Percentiles rank a stretch among this genome's conserved stretches.
These are phyloP conservation scores for Hawksworthiomyces lignivorus DNA, from an alignment of 2,329 filamentous ascomycete species.

Conservation along the genomic window DNA sequence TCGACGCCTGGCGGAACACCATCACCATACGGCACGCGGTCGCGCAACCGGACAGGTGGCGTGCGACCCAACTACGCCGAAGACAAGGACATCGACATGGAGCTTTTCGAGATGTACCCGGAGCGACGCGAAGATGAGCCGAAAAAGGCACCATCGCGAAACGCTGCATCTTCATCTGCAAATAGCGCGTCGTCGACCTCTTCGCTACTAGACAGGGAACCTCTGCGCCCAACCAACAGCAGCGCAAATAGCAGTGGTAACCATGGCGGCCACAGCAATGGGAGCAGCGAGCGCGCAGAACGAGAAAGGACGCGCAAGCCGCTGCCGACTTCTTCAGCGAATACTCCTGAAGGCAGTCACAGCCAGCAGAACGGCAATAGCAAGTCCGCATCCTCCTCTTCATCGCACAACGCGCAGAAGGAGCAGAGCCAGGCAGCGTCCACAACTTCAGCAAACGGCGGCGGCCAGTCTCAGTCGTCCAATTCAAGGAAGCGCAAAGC, in stretches of 20 bases:
- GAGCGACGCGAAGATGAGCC: slow-evolving; percentile 48
- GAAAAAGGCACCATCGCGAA: slow-evolving; percentile 46
- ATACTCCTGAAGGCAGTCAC: slow-evolving; percentile 16
- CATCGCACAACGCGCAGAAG: slow-evolving; percentile 15
- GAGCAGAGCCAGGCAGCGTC: slow-evolving; percentile 17
- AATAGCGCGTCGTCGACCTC: slow-evolving; percentile 2
- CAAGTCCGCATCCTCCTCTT: slow-evolving; percentile 1
- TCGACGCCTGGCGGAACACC: slow-evolving; percentile 32
- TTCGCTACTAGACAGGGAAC: slow-evolving; percentile 9
- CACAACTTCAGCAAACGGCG: slow-evolving; percentile 16
- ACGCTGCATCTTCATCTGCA: slow-evolving; percentile 5
- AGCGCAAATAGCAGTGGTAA: neutral
- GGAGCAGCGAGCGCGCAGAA: neutral
- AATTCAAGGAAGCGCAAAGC: slow-evolving; percentile 82
- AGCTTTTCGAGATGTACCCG: slow-evolving; percentile 63
- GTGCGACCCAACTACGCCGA: slow-evolving; percentile 92
- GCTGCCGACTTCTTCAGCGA: slow-evolving; percentile 15
- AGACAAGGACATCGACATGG: slow-evolving; percentile 82
- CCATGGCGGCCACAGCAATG: slow-evolving; percentile 4
- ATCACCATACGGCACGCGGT: slow-evolving; percentile 83
- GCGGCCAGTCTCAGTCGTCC: slow-evolving; percentile 38
- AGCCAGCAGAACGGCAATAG: slow-evolving; percentile 16
- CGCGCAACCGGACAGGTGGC: slow-evolving; percentile 74
- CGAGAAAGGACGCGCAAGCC: slow-evolving; percentile 12
- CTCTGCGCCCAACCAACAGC: slow-evolving; percentile 10